A percentile compares a stretch with the other conserved stretches of the same genome.
phyloP scores from a whole-genome alignment of 331 rosid species.

The Pyracantha coccinea region DNA sequence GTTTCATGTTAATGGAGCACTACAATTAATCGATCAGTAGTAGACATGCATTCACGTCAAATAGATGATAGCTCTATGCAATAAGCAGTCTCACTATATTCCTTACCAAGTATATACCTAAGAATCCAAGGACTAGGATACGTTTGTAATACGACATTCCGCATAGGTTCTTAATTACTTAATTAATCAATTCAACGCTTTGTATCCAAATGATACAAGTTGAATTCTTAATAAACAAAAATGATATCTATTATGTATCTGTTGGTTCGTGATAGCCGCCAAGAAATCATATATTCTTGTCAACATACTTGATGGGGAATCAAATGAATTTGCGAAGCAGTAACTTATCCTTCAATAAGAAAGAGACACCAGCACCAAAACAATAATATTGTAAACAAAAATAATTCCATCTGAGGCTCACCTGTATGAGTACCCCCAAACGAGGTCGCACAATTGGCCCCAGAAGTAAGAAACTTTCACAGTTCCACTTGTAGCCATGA shows the following conservation, averaged over 20 bases:
- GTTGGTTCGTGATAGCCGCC: background rate
- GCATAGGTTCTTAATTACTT: background rate
- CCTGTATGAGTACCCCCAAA: background rate
- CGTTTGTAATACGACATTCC: background rate
- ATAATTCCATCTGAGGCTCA: background rate
- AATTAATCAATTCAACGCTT: background rate
- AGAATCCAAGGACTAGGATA: background rate
- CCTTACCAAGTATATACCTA: background rate
- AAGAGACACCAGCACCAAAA: background rate
- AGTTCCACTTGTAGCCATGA: slow-evolving; percentile 1
- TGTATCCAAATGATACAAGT: background rate
- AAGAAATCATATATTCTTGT: background rate
- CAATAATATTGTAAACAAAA: background rate
- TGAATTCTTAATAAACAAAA: background rate
- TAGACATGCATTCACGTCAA: background rate
- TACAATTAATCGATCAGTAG: background rate
- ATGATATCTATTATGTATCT: background rate
- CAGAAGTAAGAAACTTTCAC: background rate
- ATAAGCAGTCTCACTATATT: background rate
- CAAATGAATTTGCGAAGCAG: background rate
- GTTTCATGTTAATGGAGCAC: background rate
- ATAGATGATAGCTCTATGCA: background rate
- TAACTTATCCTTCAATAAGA: background rate
- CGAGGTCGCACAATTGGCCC: background rate
- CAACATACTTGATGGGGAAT: background rate